phyloP scores from a whole-genome alignment of 306 rosid species.

The Senna siamea region DNA sequence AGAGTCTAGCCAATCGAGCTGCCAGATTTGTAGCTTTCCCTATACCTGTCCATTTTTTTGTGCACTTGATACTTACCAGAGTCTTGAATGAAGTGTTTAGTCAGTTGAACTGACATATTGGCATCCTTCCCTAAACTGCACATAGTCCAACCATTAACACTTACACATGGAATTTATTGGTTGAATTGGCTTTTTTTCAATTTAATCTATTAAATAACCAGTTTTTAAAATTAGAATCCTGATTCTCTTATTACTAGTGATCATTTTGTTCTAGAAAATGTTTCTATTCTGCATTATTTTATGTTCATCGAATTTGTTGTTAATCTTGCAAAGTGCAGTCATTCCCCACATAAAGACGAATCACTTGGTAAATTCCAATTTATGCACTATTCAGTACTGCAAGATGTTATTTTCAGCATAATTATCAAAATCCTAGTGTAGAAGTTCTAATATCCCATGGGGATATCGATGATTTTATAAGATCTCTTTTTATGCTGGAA shows the following conservation, averaged over 20 bases:
- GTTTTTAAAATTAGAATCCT: neutral
- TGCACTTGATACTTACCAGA: constrained; percentile 19
- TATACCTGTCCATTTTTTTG: neutral
- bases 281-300: neutral
- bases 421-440: constrained; percentile 21
- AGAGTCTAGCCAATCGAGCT: neutral
- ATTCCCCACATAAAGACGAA: neutral
- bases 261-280: neutral
- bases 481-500: constrained; percentile 1
- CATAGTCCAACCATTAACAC: neutral
- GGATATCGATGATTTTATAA: neutral
- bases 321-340: neutral
- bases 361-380: constrained; percentile 21
- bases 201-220: constrained; percentile 14
- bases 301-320: constrained; percentile 14
- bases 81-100: neutral
- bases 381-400: neutral
- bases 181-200: constrained; percentile 4
- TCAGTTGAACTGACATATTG: neutral
- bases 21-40: constrained; percentile 7
- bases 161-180: constrained; percentile 1
- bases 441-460: constrained; percentile 16
- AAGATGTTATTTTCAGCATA: constrained; percentile 10
- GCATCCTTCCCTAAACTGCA: neutral
- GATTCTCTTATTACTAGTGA: neutral